Base-by-base conservation (phyloP, 1,284 basidiomycete species). In the Bjerkandera adusta region DNA sequence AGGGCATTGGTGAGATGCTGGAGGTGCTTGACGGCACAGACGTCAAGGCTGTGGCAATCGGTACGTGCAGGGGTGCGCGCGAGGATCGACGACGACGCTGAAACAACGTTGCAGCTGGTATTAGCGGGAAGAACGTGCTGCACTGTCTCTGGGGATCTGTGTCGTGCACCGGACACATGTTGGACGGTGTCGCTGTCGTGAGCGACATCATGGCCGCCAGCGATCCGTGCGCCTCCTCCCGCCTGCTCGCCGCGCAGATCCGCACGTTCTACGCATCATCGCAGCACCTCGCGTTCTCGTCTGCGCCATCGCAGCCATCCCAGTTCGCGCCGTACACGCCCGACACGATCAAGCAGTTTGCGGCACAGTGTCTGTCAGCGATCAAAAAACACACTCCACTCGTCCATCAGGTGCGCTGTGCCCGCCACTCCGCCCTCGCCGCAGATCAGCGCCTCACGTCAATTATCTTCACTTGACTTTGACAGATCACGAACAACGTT, bases 121-220 rank as follows among this genome's bases (percentile, higher is more conserved):
- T 96, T 59, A 92, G 90, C 57, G 76, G 77, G 0, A 75, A 70
- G 1, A 94, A 92, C 63, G 66, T 87, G 4, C 70, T 89, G 30
- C 79, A 87, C 48, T 81, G 85, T 8, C 60, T 92, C 11, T 80
- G 92, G 61, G 83, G 85, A 7, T 75, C 78, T 1, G 77, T 84
- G n/a, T 82, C 83, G 2, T 16, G 68, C 1, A 73, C 70, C 1
- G 76, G 76, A 3, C 79, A 72, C 48, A 49, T 69, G 0, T 68
- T 95, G 15, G 83, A 90, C 53, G 95, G 96, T 0, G 75, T 97
- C 16, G 95, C 96, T 5, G 83, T 97, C 42, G 89, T 97, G 43
- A 94, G 91, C 13, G 92, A 94, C 24, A 93, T 98, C 52, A 77
- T 92, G 10, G 77, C 81, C 1, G 85, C 89, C 0, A 38, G 48